Evolutionary conservation across 2,329 filamentous ascomycete genomes (phyloP).

Genomic region (Albophoma yamanashiensis): DNA sequence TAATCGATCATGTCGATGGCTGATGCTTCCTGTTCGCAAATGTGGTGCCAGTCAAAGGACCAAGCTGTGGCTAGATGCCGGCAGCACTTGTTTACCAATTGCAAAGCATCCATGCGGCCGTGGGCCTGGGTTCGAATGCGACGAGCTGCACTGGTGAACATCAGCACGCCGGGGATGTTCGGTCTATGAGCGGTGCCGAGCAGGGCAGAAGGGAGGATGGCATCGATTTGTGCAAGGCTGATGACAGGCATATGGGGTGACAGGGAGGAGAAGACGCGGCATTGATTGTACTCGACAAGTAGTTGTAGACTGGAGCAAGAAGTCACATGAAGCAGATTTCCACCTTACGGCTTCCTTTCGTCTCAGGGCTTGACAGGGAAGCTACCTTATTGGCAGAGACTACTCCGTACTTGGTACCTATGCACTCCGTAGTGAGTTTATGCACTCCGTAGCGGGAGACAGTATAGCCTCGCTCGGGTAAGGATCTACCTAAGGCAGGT

Average conservation of each 20-base stretch:
- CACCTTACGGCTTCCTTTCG: neutral
- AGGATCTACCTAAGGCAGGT: no score
- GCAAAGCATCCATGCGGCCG: neutral
- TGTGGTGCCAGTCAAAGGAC: neutral
- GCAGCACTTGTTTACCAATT: neutral
- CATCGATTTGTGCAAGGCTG: neutral
- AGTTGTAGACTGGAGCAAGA: conserved; percentile 4
- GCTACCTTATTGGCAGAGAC: neutral
- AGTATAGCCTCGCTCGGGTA: no score
- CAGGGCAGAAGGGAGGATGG: neutral
- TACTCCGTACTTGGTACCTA: no score
- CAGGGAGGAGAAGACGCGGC: neutral
- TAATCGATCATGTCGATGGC: neutral
- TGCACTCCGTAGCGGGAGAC: no score
- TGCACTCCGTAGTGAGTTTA: no score
- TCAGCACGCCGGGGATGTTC: neutral
- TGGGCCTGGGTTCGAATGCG: neutral
- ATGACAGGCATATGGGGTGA: neutral
- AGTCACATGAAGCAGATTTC: conserved; percentile 4
- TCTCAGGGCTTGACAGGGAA: neutral
- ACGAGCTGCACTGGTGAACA: neutral
- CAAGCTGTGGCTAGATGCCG: neutral
- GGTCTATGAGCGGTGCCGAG: neutral
- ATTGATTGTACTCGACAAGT: conserved; percentile 1
- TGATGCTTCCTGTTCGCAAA: neutral